Evolutionary conservation across 78 protist species (phyloP).

Genomic region (Reticulomyxa filosa): DNA sequence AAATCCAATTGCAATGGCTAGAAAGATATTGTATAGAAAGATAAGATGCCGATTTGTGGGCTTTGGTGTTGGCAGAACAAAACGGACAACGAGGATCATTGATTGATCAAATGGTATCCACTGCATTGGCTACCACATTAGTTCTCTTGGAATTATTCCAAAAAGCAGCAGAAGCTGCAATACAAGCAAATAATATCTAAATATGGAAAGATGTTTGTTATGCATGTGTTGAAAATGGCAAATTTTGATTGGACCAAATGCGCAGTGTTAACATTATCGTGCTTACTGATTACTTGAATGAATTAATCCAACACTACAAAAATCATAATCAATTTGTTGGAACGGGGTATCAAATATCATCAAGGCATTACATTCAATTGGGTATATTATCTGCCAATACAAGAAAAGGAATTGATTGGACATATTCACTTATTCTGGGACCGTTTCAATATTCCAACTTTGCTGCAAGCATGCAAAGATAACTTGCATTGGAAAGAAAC

Average conservation of each 20-base stretch:
- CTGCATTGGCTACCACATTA: slow-evolving; percentile 82
- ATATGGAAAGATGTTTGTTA: slow-evolving; percentile 89
- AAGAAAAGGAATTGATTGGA: slow-evolving; percentile 76
- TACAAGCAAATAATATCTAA: slow-evolving; percentile 75
- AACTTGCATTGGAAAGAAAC: slow-evolving; percentile 72
- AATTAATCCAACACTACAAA: slow-evolving; percentile 56
- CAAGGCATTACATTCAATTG: slow-evolving; percentile 94
- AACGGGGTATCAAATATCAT: slow-evolving; percentile 65
- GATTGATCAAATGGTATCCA: slow-evolving; percentile 68
- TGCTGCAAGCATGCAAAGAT: slow-evolving; percentile 58
- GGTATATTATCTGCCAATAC: slow-evolving; percentile 74
- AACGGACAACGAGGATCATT: slow-evolving; percentile 42
- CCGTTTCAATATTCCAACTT: slow-evolving; percentile 73
- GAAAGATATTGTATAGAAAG: slow-evolving; percentile 88
- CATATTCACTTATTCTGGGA: slow-evolving; percentile 64
- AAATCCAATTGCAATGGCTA: slow-evolving; percentile 81
- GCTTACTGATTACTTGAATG: slow-evolving; percentile 81
- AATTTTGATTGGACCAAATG: slow-evolving; percentile 89
- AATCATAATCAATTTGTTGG: slow-evolving; percentile 9
- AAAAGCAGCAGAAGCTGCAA: slow-evolving; percentile 94
- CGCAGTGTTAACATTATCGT: slow-evolving; percentile 82
- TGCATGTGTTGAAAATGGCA: slow-evolving; percentile 82
- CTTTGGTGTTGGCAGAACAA: slow-evolving; percentile 56
- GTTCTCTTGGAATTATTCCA: slow-evolving; percentile 48
- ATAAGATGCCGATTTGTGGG: slow-evolving; percentile 89